Evolutionary conservation across 2,329 filamentous ascomycete genomes (phyloP).

Genomic region (Beauveria brongniartii): DNA sequence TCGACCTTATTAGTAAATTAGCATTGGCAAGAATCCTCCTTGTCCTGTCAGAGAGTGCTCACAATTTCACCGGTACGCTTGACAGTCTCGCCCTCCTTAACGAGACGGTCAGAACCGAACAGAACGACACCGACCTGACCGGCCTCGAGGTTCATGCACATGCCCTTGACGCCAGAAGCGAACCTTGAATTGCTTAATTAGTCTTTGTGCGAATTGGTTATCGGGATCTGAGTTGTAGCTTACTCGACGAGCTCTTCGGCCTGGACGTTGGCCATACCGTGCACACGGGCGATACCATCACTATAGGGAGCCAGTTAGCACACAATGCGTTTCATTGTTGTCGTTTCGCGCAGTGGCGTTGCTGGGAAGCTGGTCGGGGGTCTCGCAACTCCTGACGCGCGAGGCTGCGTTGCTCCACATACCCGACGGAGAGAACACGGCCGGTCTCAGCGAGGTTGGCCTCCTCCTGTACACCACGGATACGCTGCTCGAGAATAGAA

Average conservation of each 20-base stretch:
- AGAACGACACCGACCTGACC: slow-evolving; percentile 99
- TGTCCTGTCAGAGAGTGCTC: slow-evolving; percentile 33
- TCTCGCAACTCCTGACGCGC: not conserved
- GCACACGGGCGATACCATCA: slow-evolving; percentile 99
- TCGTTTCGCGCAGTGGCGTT: not conserved
- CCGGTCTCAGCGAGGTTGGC: slow-evolving; percentile 94
- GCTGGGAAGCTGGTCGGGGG: not conserved
- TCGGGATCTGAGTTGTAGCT: slow-evolving; percentile 32
- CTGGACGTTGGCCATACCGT: slow-evolving; percentile 99
- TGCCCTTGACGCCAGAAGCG: slow-evolving; percentile 98
- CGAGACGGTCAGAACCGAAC: slow-evolving; percentile 99
- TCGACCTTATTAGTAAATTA: slow-evolving; percentile 59
- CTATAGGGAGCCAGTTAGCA: slow-evolving; percentile 36
- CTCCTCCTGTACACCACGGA: slow-evolving; percentile 97
- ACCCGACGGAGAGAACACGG: slow-evolving; percentile 97
- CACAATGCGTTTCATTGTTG: not conserved
- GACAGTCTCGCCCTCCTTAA: slow-evolving; percentile 98
- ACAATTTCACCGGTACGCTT: slow-evolving; percentile 99
- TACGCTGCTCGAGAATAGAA: slow-evolving; percentile 98
- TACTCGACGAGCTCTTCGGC: slow-evolving; percentile 99
- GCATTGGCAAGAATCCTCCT: slow-evolving; percentile 1
- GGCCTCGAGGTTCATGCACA: slow-evolving; percentile 99
- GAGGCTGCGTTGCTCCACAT: slow-evolving; percentile 40
- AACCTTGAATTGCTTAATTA: slow-evolving; percentile 55
- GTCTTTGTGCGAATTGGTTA: slow-evolving; percentile 11